Evolutionary conservation across 2,329 filamentous ascomycete genomes (phyloP).

Genomic region (Calonectria crousiana): DNA sequence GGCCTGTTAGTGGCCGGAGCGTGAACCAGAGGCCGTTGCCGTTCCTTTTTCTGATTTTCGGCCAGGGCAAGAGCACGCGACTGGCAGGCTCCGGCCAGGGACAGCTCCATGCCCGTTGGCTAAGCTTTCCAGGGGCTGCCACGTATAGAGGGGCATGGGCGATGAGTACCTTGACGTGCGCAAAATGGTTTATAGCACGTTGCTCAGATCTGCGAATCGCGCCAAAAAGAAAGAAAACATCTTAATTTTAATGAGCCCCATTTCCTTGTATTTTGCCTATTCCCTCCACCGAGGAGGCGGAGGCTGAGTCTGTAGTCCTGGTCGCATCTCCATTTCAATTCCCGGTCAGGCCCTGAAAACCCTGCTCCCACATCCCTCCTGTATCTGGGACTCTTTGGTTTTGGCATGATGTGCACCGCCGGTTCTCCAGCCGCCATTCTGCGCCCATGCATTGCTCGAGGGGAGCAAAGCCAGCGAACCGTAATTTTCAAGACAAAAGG

Average conservation of each 20-base stretch:
- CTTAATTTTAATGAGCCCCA: not conserved
- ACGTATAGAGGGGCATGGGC: not conserved
- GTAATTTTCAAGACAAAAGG: constrained; percentile 1
- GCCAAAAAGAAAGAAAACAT: not conserved
- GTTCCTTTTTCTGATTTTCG: not conserved
- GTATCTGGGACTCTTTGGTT: constrained; percentile 1
- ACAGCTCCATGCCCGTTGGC: constrained; percentile 8
- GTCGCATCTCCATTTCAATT: constrained; percentile 14
- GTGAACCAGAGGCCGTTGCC: not conserved
- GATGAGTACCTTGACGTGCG: not conserved
- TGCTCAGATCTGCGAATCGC: not conserved
- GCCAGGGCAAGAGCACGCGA: constrained; percentile 20
- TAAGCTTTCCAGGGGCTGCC: constrained; percentile 15
- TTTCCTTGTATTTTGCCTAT: constrained; percentile 7
- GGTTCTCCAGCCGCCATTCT: constrained; percentile 11
- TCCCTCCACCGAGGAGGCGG: constrained; percentile 19
- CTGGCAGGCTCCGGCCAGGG: not conserved
- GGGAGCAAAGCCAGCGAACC: not conserved
- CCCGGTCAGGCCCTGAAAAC: constrained; percentile 15
- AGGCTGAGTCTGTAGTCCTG: not conserved
- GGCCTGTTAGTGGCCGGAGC: not conserved
- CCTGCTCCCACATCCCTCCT: constrained; percentile 1
- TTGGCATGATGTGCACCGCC: not conserved
- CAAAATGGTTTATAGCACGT: not conserved
- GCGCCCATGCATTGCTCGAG: not conserved